A percentile compares a stretch with the other conserved stretches of the same genome.
Conservation (phyloP, 2,329 filamentous ascomycete genomes). For the Plenodomus lindquistii region DNA sequence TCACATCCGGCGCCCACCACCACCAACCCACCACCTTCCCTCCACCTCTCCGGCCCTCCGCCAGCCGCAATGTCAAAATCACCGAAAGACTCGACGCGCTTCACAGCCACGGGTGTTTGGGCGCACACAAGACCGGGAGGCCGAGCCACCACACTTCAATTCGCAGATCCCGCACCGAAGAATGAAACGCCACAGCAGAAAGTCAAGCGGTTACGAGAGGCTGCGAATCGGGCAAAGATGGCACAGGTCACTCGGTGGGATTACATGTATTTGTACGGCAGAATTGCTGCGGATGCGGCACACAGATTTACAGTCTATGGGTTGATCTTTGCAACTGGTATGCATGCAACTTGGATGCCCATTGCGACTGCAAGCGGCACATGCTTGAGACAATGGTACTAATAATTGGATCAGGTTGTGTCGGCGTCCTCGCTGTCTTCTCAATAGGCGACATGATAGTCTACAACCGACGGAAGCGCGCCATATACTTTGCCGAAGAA, state of each 20-base stretch:
- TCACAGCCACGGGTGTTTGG: constrained; percentile 71
- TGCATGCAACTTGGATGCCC: constrained; percentile 16
- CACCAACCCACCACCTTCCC: constrained; percentile 7
- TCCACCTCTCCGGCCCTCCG: constrained; percentile 1
- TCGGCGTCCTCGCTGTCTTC: constrained; percentile 64
- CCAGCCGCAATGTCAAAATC: constrained; percentile 61
- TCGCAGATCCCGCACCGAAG: constrained; percentile 46
- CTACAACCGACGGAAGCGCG: constrained; percentile 67
- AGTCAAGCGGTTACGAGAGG: constrained; percentile 55
- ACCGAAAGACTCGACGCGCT: constrained; percentile 79
- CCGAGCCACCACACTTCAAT: constrained; percentile 46
- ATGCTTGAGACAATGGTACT: constrained; percentile 1
- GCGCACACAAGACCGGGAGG: constrained; percentile 65
- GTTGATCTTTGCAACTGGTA: constrained; percentile 66
- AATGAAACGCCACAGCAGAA: constrained; percentile 59
- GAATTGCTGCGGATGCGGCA: constrained; percentile 59
- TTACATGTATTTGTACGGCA: constrained; percentile 42
- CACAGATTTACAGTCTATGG: constrained; percentile 64
- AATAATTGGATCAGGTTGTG: constrained; percentile 53
- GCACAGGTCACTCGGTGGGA: constrained; percentile 60
- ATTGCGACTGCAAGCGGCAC: constrained; percentile 7
- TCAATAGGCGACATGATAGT: constrained; percentile 68
- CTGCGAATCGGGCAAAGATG: constrained; percentile 52
- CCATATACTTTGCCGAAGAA: constrained; percentile 62
- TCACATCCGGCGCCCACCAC: constrained; percentile 11